A percentile compares a stretch with the other conserved stretches of the same genome.
phyloP scores from a whole-genome alignment of 805 yeast genomes.

The Saccharomyces eubayanus region DNA sequence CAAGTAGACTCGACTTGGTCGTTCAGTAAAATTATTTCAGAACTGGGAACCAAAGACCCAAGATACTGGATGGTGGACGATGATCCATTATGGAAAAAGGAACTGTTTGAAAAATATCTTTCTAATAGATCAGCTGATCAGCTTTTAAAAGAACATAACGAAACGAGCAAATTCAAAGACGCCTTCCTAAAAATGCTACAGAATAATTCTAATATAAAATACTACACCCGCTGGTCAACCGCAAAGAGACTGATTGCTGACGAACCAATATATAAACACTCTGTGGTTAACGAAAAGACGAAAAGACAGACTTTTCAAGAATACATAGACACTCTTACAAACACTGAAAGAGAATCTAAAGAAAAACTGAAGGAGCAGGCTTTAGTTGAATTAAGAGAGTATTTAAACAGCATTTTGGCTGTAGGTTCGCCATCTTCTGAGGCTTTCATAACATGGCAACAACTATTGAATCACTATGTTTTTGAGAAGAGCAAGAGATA shows the following conservation, averaged over 20 bases:
- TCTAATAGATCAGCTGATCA: conserved; percentile 43
- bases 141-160: conserved; percentile 42
- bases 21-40: conserved; percentile 52
- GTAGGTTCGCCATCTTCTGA: conserved; percentile 3
- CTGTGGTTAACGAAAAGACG: conserved; percentile 50
- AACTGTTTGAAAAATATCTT: conserved; percentile 57
- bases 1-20: conserved; percentile 70
- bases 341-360: conserved; percentile 14
- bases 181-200: conserved; percentile 45
- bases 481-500: conserved; percentile 43
- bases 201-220: conserved; percentile 37
- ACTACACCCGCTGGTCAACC: conserved; percentile 59
- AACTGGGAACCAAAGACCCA: conserved; percentile 46
- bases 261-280: conserved; percentile 58
- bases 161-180: conserved; percentile 46
- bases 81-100: conserved; percentile 53
- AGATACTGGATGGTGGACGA: conserved; percentile 56
- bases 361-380: conserved; percentile 39
- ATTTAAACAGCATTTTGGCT: conserved; percentile 34
- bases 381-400: conserved; percentile 42
- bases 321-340: conserved; percentile 37
- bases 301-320: conserved; percentile 47
- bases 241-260: conserved; percentile 45
- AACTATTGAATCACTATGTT: conserved; percentile 15
- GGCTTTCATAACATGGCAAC: conserved; percentile 18